Evolutionary conservation across 2,329 filamentous ascomycete genomes (phyloP), one percentile per base, ranked within the genome.

Genomic region (Fonsecaea monophora): DNA sequence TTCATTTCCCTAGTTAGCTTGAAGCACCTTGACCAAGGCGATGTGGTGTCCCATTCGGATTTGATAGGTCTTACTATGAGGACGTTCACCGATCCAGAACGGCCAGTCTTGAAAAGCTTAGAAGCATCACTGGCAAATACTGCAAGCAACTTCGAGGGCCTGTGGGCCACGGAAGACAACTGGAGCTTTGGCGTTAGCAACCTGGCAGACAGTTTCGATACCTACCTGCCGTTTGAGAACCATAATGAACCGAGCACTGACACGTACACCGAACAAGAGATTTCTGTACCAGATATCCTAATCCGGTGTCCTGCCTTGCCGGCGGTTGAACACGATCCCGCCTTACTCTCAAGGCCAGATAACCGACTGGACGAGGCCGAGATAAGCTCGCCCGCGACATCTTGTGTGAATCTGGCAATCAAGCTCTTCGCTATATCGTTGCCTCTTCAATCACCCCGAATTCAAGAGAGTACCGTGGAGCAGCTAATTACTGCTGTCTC

Each of bases 111-210:
- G 0, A 89, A 92, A 15, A 94, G 88, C 73, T 78, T 98, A 56
- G 96, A 94, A 74, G 91, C 92, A 13, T 92, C 94, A 0, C 97
- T 99, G 74, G 94, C 94, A 18, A 95, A 90, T 71, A 92, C 94
- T 15, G 92, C 93, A 0, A 92, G 92, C 5, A 91, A 89, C 2
- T 97, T 98, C 74, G 95, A 99, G 74, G 94, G 89, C 0, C 87
- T 99, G 45, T 99, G 95, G 95, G 94, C 98, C 69, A 87, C 97
- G 6, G 91, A 89, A 8, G 95, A 99, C 77, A 98, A 98, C 75
- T 94, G 90, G 73, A 94, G 94, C 0, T 98, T 97, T 77, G 95
- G 96, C 2, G 90, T 99, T 15, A 96, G 92, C 9, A 92, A 94
- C 1, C 82, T 98, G 25, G 89, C 96, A 1, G 85, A 87, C 25